Conservation (phyloP, 2,329 filamentous ascomycete species). For the Sarocladiaceae sp. region DNA sequence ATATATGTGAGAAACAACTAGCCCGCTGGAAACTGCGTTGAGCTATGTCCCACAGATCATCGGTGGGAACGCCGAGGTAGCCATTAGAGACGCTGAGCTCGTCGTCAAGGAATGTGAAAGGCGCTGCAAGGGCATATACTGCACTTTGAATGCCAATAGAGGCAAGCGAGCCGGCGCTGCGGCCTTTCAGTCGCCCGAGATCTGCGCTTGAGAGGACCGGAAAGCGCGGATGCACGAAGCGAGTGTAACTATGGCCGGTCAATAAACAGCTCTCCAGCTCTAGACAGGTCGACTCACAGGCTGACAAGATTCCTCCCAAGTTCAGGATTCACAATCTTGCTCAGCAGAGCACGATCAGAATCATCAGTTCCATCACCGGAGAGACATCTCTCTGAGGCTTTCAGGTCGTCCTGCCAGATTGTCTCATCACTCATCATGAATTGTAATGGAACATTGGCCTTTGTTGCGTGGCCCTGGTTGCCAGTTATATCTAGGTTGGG, state of each 20-base stretch:
- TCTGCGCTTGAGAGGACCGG: conserved; percentile 13
- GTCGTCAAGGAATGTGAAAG: conserved; percentile 20
- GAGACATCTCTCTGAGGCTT: conserved; percentile 13
- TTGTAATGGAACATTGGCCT: conserved; percentile 15
- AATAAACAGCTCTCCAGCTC: not conserved
- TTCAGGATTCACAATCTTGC: conserved; percentile 14
- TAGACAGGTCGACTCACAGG: not conserved
- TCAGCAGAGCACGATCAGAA: conserved; percentile 13
- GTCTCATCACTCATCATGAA: conserved; percentile 17
- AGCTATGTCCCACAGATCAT: conserved; percentile 20
- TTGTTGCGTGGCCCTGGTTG: not conserved
- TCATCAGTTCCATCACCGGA: conserved; percentile 12
- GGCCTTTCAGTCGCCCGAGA: not conserved
- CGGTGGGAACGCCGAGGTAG: conserved; percentile 17
- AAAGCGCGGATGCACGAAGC: conserved; percentile 13
- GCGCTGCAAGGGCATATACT: conserved; percentile 18
- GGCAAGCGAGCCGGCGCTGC: not conserved
- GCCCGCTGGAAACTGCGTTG: conserved; percentile 17
- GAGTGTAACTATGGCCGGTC: not conserved
- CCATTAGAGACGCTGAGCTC: conserved; percentile 19
- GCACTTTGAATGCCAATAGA: conserved; percentile 17
- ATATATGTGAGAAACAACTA: conserved; percentile 15
- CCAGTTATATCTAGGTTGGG: not conserved
- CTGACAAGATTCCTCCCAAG: conserved; percentile 2
- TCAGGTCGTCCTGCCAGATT: conserved; percentile 17